Conservation (phyloP, 1,284 basidiomycete genomes). For the Ganoderma multipileum region DNA sequence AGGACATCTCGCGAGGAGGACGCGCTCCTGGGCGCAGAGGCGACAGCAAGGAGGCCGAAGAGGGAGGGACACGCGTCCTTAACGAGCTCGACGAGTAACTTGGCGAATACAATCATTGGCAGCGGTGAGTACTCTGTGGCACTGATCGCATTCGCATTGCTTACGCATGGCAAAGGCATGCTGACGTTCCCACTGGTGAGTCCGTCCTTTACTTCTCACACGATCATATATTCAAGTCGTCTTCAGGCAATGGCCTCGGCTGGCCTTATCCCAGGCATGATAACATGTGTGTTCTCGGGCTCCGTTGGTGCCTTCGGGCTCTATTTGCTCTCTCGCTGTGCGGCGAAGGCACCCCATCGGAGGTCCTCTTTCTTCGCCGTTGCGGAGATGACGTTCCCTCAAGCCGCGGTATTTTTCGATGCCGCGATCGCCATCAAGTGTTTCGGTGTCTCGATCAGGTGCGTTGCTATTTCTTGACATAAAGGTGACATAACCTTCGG, state of each 20-base stretch:
- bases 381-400: conserved; percentile 85
- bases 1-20: conserved; percentile 46
- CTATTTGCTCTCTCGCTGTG: conserved; percentile 89
- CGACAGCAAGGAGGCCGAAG: conserved; percentile 40
- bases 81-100: conserved; percentile 74
- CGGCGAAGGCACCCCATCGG: conserved; percentile 77
- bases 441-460: conserved; percentile 96
- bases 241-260: conserved; percentile 83
- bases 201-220: conserved; percentile 13
- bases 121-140: conserved; percentile 63
- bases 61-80: conserved; percentile 72
- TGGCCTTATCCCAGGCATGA: conserved; percentile 85
- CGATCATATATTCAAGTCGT: background rate
- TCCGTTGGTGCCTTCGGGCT: conserved; percentile 85
- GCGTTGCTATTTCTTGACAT: conserved; percentile 16
- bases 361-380: conserved; percentile 90
- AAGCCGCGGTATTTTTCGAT: conserved; percentile 87
- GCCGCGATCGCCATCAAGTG: conserved; percentile 96
- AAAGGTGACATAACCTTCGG: conserved; percentile 24
- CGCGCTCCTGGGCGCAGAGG: conserved; percentile 56
- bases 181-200: conserved; percentile 81
- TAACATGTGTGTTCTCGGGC: conserved; percentile 91
- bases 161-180: conserved; percentile 63
- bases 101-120: conserved; percentile 89
- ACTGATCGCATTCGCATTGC: conserved; percentile 15